Base-by-base conservation (phyloP, 179 eudicot genomes). In the Nepenthes alata region DNA sequence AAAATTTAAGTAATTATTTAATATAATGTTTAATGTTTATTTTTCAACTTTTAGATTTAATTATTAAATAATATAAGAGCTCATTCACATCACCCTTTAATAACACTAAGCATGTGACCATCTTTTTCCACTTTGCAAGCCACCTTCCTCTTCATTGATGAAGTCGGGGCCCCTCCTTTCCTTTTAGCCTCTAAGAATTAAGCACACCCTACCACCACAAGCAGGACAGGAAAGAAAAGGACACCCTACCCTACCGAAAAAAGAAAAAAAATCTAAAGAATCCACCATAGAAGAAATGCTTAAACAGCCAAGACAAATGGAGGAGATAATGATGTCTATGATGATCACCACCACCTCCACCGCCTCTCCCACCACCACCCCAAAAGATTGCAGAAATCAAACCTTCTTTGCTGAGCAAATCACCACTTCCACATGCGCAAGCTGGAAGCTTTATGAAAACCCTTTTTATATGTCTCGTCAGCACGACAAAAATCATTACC, bases 371-470 rank as follows among this genome's bases (percentile, higher is more conserved):
- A 71, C 71, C 60, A 69, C 62, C 72, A 74, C 59, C 13, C 38
- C 72, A 53, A 67, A 79, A 80, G 68, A 76, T 79, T 49, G 13
- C 36, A 48, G 56, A 36, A 44, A 53, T 37, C 35, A 54, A 55
- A 41, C 45, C 53, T 48, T 56, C 53, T 7, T 37, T 34, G 14
- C 13, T 11, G 68, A 56, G 66, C 69, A 49, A 70, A 41, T 72
- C 62, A 70, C 60, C 70, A 67, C 48, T 48, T 57, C 76, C 60
- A 41, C 45, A 1, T 41, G 45, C 70, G 79, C 83, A 70, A 76
- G 78, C 73, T 87, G 95, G 95, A 87, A 83, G 64, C 71, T 81
- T 50, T 85, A 87, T 70, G 78, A 83, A 37, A 87, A 87, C 69
- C 95, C 95, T 47, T 80, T 78, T 69, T 87, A 75, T 49, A 10